Base-by-base conservation (phyloP, 805 yeast genomes). In the Lipomyces mesembrius region DNA sequence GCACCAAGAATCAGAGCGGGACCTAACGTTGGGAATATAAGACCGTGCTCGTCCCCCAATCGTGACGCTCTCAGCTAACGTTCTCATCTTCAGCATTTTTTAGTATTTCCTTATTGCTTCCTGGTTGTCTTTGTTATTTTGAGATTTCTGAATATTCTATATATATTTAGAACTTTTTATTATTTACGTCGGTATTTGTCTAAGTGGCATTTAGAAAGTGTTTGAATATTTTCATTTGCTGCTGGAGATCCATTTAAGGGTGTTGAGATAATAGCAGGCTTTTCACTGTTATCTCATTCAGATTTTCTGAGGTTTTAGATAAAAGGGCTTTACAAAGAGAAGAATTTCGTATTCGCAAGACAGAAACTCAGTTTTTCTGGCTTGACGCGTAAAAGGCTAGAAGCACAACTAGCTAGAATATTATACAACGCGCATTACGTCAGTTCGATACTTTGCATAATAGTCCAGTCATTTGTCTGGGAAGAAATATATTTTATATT, bases 401-500 rank as follows among this genome's bases (percentile, higher is more conserved):
- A 14, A 17, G 4, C 9, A 17, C 32, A 17, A 14, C 49, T 17
- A 43, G 20, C 49, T 43, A 12, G 39, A 11, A 37, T 37, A 37
- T 3, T 17, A 5, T 11, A 37, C 39, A 37, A 29, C 17, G 39
- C 14, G 1, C 39, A 35, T 35, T 12, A 35, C 39, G 39, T 35
- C 39, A 35, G 39, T 9, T 43, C 8, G 9, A 43, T 17, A 43
- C 20, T 39, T 43, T 43, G 49, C 49, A 43, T 43, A 43, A 43
- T 43, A 17, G 49, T 43, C 49, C 49, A 43, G 49, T 43, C 49
- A 9, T 37, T 37, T 43, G 20, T 43, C 49, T 43, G 49, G 49
- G 49, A 17, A 43, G 49, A 43, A 43, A 43, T 73, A 72, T 74
- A 68, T 73, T n/a, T n/a, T 75, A 75, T 78, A 81, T 79, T 77